A percentile compares a stretch with the other conserved stretches of the same genome.
These are phyloP conservation scores for Ganoderma sp. DNA, from an alignment of 1,284 basidiomycete species.

Conservation along the genomic window DNA sequence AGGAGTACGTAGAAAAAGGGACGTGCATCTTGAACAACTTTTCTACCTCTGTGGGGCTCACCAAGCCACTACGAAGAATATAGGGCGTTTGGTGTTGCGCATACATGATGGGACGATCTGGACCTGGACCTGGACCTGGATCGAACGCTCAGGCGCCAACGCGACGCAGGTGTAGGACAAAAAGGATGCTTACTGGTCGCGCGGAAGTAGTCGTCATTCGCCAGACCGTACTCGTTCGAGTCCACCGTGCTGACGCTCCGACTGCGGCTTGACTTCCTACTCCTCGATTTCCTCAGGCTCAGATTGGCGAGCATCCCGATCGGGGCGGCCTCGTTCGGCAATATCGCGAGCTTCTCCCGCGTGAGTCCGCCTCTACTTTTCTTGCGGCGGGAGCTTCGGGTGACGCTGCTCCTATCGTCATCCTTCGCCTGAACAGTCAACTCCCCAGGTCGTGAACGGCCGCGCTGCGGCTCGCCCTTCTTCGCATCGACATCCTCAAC, in stretches of 20 bases:
- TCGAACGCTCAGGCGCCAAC: neutral
- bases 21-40: slow-evolving; percentile 79
- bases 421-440: slow-evolving; percentile 18
- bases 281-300: slow-evolving; percentile 52
- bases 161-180: neutral
- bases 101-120: slow-evolving; percentile 43
- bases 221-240: slow-evolving; percentile 62
- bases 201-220: slow-evolving; percentile 67
- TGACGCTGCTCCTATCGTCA: slow-evolving; percentile 22
- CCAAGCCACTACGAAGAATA: slow-evolving; percentile 72
- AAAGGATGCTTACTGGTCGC: slow-evolving; percentile 52
- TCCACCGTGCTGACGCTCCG: slow-evolving; percentile 51
- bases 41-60: slow-evolving; percentile 75
- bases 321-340: slow-evolving; percentile 66
- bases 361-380: slow-evolving; percentile 33
- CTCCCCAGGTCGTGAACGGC: slow-evolving; percentile 18
- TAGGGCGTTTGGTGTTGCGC: slow-evolving; percentile 62
- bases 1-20: no score
- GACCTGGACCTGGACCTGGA: slow-evolving; percentile 53
- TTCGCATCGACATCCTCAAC: slow-evolving; percentile 30
- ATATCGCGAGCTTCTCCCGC: slow-evolving; percentile 52
- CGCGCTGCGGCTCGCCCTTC: slow-evolving; percentile 19
- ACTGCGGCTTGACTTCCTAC: slow-evolving; percentile 42
- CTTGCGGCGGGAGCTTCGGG: slow-evolving; percentile 29
- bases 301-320: slow-evolving; percentile 74